A percentile compares a stretch with the other conserved stretches of the same genome.
These are phyloP conservation scores for slime mould (Dictyostelium discoideum) DNA, from an alignment of 78 protist species.

Conservation along the genomic window DNA sequence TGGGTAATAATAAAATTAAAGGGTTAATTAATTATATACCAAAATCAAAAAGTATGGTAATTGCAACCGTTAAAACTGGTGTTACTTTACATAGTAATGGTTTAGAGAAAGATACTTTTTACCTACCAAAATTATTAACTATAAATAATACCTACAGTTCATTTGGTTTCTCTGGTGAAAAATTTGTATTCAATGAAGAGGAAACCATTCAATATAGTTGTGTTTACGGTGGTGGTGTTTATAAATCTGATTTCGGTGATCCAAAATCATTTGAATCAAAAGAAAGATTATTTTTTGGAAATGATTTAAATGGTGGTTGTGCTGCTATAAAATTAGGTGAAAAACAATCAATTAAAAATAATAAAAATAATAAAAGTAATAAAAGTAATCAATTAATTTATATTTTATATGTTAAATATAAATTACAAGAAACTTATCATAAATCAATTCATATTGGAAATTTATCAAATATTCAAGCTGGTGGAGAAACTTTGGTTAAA, in stretches of 20 bases:
- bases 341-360: not conserved
- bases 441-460: not conserved
- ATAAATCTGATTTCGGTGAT: not conserved
- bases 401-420: not conserved
- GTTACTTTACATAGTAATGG: not conserved
- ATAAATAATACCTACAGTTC: not conserved
- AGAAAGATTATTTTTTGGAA: not conserved
- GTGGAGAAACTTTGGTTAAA: not conserved
- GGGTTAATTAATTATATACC: not conserved
- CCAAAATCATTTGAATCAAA: not conserved
- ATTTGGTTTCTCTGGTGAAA: not conserved
- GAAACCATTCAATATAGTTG: not conserved
- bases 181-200: not conserved
- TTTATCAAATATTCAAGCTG: not conserved
- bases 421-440: not conserved
- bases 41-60: slow-evolving; percentile 1
- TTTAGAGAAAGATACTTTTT: not conserved
- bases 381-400: not conserved
- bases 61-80: not conserved
- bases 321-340: not conserved
- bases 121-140: not conserved
- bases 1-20: not conserved
- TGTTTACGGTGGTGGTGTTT: not conserved
- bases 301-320: not conserved
- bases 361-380: not conserved